Evolutionary conservation across 148 eudicot genomes (phyloP).

Genomic region (Rhododendron molle): DNA sequence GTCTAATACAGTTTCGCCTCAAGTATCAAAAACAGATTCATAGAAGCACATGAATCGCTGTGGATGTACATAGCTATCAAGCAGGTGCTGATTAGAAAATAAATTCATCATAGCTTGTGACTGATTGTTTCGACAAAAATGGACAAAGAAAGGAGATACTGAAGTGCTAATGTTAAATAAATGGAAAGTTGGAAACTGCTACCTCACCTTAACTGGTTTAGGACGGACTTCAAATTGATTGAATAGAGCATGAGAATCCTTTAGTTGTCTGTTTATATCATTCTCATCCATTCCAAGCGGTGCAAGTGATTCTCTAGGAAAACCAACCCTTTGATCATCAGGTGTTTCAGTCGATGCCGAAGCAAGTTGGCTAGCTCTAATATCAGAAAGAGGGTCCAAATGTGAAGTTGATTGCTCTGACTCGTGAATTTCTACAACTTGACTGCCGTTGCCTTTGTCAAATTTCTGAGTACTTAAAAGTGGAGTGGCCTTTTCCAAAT

Average conservation of each 20-base stretch:
- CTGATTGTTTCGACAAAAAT: background rate
- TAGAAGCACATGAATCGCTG: background rate
- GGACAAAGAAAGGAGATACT: background rate
- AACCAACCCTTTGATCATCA: constrained; percentile 20
- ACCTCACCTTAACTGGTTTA: constrained; percentile 45
- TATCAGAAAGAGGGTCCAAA: constrained; percentile 29
- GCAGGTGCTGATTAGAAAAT: background rate
- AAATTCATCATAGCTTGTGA: background rate
- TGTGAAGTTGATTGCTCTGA: constrained; percentile 9
- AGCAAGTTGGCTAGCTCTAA: constrained; percentile 28
- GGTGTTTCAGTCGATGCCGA: constrained; percentile 16
- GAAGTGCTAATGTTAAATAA: background rate
- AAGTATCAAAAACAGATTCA: background rate
- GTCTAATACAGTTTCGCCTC: background rate
- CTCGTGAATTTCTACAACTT: constrained; percentile 11
- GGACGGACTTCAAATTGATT: constrained; percentile 33
- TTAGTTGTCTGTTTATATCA: constrained; percentile 14
- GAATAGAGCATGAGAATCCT: constrained; percentile 23
- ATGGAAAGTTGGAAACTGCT: background rate
- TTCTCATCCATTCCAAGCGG: constrained; percentile 19
- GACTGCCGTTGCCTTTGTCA: constrained; percentile 13
- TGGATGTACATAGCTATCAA: background rate
- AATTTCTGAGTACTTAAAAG: constrained; percentile 8
- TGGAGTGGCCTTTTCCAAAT: constrained; percentile 15
- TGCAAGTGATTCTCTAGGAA: constrained; percentile 22